These are phyloP conservation scores for Coniosporium apollinis DNA, from an alignment of 495 filamentous ascomycete genomes.

Conservation along the genomic window DNA sequence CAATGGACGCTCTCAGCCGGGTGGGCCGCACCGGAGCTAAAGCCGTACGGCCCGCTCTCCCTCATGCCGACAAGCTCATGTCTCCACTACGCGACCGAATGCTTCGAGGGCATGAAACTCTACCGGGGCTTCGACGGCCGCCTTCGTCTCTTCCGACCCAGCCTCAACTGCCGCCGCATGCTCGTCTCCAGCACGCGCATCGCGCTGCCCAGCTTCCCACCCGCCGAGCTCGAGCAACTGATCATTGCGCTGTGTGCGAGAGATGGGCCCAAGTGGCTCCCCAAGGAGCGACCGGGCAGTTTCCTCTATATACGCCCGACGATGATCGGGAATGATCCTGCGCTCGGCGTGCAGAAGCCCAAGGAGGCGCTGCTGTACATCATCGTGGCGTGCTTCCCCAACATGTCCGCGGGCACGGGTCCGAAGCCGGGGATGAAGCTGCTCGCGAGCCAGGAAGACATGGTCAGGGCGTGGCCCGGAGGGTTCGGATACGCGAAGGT, in stretches of 20 bases:
- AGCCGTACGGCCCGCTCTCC: slow-evolving; percentile 62
- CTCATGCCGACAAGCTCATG: slow-evolving; percentile 74
- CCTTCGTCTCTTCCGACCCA: slow-evolving; percentile 72
- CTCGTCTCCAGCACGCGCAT: slow-evolving; percentile 52
- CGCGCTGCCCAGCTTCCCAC: slow-evolving; percentile 59
- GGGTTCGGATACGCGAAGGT: slow-evolving; percentile 85
- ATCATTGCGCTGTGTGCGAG: slow-evolving; percentile 51
- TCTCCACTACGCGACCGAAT: slow-evolving; percentile 83
- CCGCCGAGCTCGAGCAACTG: slow-evolving; percentile 53
- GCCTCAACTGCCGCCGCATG: slow-evolving; percentile 62
- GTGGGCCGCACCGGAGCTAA: slow-evolving; percentile 64
- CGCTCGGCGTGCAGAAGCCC: slow-evolving; percentile 68
- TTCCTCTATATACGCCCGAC: slow-evolving; percentile 77
- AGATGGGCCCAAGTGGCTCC: slow-evolving; percentile 67
- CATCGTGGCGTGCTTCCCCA: slow-evolving; percentile 58
- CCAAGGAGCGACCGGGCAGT: slow-evolving; percentile 41
- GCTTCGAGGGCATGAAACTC: slow-evolving; percentile 80
- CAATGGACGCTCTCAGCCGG: slow-evolving; percentile 49
- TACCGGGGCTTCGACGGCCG: slow-evolving; percentile 72
- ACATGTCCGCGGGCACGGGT: slow-evolving; percentile 20
- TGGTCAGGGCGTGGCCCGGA: slow-evolving; percentile 79
- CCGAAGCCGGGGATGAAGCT: slow-evolving; percentile 37
- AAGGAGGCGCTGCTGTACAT: slow-evolving; percentile 74
- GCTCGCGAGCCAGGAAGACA: slow-evolving; percentile 58
- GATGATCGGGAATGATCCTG: slow-evolving; percentile 62